Conservation (phyloP, 75 land plant genomes). For the Sequoiadendron giganteum region DNA sequence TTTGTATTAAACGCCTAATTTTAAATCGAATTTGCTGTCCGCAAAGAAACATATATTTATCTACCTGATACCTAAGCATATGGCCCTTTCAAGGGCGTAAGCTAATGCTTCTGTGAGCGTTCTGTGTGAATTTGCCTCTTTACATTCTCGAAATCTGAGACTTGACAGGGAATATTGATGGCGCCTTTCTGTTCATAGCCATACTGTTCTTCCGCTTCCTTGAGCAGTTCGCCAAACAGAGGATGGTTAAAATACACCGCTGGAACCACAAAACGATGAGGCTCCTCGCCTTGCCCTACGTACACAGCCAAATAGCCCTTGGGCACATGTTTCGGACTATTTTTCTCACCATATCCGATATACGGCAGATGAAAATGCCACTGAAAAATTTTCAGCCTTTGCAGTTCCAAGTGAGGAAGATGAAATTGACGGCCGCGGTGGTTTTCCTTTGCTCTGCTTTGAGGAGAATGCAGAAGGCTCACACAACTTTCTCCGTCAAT, state of each 20-base stretch:
- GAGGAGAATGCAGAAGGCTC: constrained; percentile 14
- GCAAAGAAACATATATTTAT: no score
- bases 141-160: constrained; percentile 41
- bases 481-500: not conserved
- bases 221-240: constrained; percentile 48
- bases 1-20: no score
- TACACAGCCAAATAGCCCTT: constrained; percentile 72
- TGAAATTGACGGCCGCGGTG: constrained; percentile 17
- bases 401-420: not conserved
- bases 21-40: no score
- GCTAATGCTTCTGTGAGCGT: no score
- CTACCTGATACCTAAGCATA: no score
- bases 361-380: constrained; percentile 1
- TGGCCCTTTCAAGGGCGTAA: no score
- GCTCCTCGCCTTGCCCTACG: constrained; percentile 58
- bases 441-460: not conserved
- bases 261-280: constrained; percentile 43
- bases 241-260: constrained; percentile 68
- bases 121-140: constrained; percentile 12
- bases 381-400: not conserved
- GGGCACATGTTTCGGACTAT: constrained; percentile 28
- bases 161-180: constrained; percentile 56
- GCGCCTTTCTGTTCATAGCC: constrained; percentile 56
- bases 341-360: not conserved
- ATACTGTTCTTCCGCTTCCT: constrained; percentile 53